phyloP scores from a whole-genome alignment of 140 eudicot genomes.

The Oenanthe javanica region DNA sequence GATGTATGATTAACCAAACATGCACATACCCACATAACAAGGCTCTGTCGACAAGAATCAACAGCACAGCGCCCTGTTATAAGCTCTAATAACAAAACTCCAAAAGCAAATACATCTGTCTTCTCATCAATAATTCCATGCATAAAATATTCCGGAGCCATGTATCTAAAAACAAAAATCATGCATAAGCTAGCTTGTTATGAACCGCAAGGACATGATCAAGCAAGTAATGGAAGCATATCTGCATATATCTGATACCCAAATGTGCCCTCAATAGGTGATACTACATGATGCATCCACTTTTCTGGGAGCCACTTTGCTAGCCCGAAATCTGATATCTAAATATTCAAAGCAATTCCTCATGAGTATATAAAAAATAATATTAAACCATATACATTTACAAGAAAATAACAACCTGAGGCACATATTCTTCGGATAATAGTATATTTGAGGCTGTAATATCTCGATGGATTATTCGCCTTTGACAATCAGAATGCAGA shows the following conservation, averaged over 20 bases:
- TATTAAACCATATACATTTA: not conserved
- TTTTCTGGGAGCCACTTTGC: slow-evolving; percentile 99
- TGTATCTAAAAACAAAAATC: slow-evolving; percentile 28
- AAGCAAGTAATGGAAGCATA: not conserved
- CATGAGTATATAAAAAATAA: not conserved
- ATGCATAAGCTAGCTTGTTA: not conserved
- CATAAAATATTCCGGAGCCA: slow-evolving; percentile 63
- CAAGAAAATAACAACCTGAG: slow-evolving; percentile 44
- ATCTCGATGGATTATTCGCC: slow-evolving; percentile 87
- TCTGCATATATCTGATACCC: slow-evolving; percentile 31
- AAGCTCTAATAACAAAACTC: slow-evolving; percentile 57
- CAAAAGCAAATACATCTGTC: slow-evolving; percentile 62
- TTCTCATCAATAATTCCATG: slow-evolving; percentile 61
- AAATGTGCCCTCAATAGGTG: slow-evolving; percentile 95
- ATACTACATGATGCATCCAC: slow-evolving; percentile 84
- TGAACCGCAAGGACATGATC: not conserved
- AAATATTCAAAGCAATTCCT: slow-evolving; percentile 13
- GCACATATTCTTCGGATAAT: slow-evolving; percentile 66
- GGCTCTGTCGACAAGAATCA: slow-evolving; percentile 60
- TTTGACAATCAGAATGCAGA: slow-evolving; percentile 81
- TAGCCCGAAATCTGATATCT: slow-evolving; percentile 95
- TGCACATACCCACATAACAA: slow-evolving; percentile 58
- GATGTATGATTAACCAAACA: not conserved
- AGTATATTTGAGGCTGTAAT: slow-evolving; percentile 92
- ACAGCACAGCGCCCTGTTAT: slow-evolving; percentile 72